These are phyloP conservation scores for Bassia scoparia DNA, from an alignment of 148 eudicot species.

Conservation along the genomic window DNA sequence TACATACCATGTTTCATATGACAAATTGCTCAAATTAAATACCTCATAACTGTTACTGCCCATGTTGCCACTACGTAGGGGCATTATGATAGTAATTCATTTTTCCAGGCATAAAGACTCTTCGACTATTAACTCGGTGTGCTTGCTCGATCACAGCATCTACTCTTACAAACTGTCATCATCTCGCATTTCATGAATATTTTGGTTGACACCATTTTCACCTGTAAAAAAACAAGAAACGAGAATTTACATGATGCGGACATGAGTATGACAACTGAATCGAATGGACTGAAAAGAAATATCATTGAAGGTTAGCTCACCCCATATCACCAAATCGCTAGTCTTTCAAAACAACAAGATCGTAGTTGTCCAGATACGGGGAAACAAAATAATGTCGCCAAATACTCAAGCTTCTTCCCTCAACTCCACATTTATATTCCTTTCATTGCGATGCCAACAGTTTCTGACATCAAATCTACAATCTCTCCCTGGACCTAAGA, in stretches of 20 bases:
- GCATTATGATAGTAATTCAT: constrained; percentile 74
- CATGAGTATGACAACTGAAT: too few relatives aligned
- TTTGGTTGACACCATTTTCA: constrained; percentile 52
- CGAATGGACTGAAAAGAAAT: background rate
- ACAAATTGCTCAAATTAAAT: too few relatives aligned
- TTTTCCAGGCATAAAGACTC: constrained; percentile 76
- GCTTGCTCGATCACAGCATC: constrained; percentile 74
- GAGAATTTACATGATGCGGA: background rate
- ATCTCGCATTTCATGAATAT: constrained; percentile 90
- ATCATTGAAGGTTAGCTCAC: constrained; percentile 41
- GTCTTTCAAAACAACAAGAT: constrained; percentile 87
- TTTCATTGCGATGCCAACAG: constrained; percentile 60
- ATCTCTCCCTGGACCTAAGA: background rate
- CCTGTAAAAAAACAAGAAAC: constrained; percentile 36
- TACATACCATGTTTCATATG: too few relatives aligned
- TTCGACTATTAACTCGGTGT: constrained; percentile 30
- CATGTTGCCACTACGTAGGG: constrained; percentile 82
- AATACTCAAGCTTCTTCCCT: constrained; percentile 80
- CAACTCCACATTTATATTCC: constrained; percentile 58
- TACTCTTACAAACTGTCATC: constrained; percentile 89
- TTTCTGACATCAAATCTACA: constrained; percentile 2
- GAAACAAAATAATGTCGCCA: constrained; percentile 72
- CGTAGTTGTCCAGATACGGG: constrained; percentile 83
- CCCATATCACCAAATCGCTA: constrained; percentile 89
- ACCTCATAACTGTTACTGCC: constrained; percentile 91